Evolutionary conservation across 441 rosid genomes (phyloP).

Genomic region (Syzygium syzygioides): DNA sequence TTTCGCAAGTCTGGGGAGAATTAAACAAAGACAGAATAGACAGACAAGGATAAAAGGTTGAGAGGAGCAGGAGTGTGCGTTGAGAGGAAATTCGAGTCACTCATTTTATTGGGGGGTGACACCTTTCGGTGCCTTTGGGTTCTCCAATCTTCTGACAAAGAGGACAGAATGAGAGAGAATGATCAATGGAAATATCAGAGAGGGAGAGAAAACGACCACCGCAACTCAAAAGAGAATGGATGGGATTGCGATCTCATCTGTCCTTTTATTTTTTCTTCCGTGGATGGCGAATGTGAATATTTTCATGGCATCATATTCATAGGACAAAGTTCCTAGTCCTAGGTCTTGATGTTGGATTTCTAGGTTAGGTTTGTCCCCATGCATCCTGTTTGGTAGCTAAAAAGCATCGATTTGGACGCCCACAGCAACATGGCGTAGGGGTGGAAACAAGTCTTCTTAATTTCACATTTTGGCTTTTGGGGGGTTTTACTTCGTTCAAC

Average conservation of each 20-base stretch:
- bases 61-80: background rate
- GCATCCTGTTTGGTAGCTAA: background rate
- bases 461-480: background rate
- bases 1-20: background rate
- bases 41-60: background rate
- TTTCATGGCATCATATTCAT: background rate
- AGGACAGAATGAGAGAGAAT: background rate
- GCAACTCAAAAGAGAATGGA: background rate
- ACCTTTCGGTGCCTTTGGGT: background rate
- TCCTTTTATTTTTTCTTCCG: background rate
- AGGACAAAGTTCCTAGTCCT: background rate
- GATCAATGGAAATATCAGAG: background rate
- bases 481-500: background rate
- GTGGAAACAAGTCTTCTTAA: background rate
- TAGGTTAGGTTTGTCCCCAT: background rate
- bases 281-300: background rate
- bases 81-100: background rate
- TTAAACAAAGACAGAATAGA: background rate
- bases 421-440: background rate
- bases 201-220: background rate
- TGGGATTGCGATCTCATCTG: background rate
- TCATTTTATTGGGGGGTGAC: background rate
- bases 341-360: background rate
- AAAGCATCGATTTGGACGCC: conserved; percentile 2
- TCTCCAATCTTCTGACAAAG: background rate